Evolutionary conservation across 2,329 filamentous ascomycete species (phyloP).

Genomic region (Chaetothyriales sp.): DNA sequence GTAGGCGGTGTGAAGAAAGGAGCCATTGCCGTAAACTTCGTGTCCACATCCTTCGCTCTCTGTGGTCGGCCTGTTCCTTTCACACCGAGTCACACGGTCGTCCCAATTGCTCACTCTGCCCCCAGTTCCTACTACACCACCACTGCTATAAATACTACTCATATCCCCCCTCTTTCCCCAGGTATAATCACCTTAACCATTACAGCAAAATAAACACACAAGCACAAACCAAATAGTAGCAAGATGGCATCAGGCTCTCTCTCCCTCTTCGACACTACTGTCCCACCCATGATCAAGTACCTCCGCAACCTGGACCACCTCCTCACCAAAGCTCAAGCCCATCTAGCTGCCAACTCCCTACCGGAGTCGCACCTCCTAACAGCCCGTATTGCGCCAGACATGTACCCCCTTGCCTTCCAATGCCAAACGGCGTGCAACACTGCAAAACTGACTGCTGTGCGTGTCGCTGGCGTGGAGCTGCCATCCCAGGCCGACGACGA

Average conservation of each 20-base stretch:
- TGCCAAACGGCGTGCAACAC: conserved; percentile 32
- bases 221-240: neutral
- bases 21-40: neutral
- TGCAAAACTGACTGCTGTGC: conserved; percentile 28
- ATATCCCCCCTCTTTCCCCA: neutral
- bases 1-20: neutral
- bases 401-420: conserved; percentile 38
- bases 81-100: no score
- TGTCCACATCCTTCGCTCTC: neutral
- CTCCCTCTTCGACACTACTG: conserved; percentile 23
- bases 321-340: conserved; percentile 32
- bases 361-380: conserved; percentile 26
- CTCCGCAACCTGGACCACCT: conserved; percentile 31
- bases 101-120: no score
- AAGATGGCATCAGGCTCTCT: conserved; percentile 4
- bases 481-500: conserved; percentile 30
- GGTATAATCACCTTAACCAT: neutral
- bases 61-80: neutral
- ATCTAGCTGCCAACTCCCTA: conserved; percentile 27
- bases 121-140: neutral
- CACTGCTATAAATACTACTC: neutral
- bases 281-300: conserved; percentile 31
- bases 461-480: conserved; percentile 25
- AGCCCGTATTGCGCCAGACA: conserved; percentile 35
- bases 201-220: neutral